Conservation (phyloP, 179 eudicot species). For the Spinacia oleracea region DNA sequence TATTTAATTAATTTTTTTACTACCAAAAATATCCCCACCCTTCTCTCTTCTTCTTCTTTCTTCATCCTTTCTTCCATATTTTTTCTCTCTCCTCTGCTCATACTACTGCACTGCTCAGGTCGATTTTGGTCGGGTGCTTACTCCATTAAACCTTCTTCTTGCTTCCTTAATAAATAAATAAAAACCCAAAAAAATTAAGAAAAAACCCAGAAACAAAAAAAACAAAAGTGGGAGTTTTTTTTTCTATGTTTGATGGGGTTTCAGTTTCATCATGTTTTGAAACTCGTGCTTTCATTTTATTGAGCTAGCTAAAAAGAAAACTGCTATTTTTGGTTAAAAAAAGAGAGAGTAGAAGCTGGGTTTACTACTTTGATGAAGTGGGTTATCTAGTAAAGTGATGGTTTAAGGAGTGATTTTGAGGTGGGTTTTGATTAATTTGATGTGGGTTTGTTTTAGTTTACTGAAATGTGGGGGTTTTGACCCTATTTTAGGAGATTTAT, state of each 20-base stretch:
- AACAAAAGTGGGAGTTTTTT: background rate
- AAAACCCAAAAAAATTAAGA: background rate
- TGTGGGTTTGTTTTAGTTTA: slow-evolving; percentile 32
- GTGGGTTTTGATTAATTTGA: slow-evolving; percentile 24
- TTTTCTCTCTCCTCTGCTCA: slow-evolving; percentile 37
- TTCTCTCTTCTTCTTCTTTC: background rate
- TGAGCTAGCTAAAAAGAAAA: background rate
- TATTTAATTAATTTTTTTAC: background rate
- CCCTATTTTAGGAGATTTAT: slow-evolving; percentile 11
- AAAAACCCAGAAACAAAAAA: too few species aligned
- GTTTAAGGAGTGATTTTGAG: background rate
- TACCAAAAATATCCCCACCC: background rate
- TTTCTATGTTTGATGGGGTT: background rate
- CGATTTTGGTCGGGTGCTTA: slow-evolving; percentile 47
- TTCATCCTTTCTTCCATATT: slow-evolving; percentile 16
- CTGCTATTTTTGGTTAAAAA: slow-evolving; percentile 16
- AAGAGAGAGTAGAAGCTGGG: background rate
- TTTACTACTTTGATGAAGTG: slow-evolving; percentile 1
- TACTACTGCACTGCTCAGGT: slow-evolving; percentile 40
- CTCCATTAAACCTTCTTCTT: slow-evolving; percentile 19
- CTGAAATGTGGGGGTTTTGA: slow-evolving; percentile 34
- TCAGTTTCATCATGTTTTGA: slow-evolving; percentile 30
- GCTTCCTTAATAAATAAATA: background rate
- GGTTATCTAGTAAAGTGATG: background rate
- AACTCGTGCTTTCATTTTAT: slow-evolving; percentile 30